Evolutionary conservation across 345 rosid species (phyloP), one percentile per base, ranked within the genome.

Genomic region (Firmiana major): DNA sequence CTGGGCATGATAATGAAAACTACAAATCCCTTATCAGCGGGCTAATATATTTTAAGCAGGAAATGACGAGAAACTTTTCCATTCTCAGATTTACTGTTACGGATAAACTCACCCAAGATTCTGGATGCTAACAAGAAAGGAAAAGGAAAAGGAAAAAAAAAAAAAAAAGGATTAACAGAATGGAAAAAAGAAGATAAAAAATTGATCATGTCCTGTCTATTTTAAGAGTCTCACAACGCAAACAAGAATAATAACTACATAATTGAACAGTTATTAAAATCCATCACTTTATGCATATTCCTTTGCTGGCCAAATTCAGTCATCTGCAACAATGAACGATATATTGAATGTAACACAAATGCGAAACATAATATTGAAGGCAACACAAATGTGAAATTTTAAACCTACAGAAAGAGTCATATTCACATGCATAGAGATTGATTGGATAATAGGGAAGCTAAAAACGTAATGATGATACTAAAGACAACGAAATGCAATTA

Each of bases 31-130:
- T 24, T 34, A 45, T 55, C 63, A 69, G 26, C 42, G 11, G 17
- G 40, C 15, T 7, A 31, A 40, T 13, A 6, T 13, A 21, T 10
- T 19, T 36, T 21, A 77, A 71, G 65, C 73, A 81, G 36, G 75
- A 64, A 63, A 68, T 54, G 68, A 60, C 80, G 70, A 55, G 76
- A 55, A 72, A 71, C 75, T 77, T 79, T 86, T 84, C 63, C 85
- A 79, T 79, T 63, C 79, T 79, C 70, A 45, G 45, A 72, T 81
- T 76, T 70, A 65, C 55, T 72, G 63, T 73, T 75, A 57, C 40
- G 60, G 60, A 65, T 51, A 9, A 71, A 34, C 76, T 34, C 6
- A 60, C 78, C 74, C 77, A 72, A 45, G 43, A 51, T 65, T 64
- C 40, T 38, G 48, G 71, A 42, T 21, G 31, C 77, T 74, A 74